Base-by-base conservation (phyloP, 768 basidiomycete genomes). In the Leccinum pellstonianum region DNA sequence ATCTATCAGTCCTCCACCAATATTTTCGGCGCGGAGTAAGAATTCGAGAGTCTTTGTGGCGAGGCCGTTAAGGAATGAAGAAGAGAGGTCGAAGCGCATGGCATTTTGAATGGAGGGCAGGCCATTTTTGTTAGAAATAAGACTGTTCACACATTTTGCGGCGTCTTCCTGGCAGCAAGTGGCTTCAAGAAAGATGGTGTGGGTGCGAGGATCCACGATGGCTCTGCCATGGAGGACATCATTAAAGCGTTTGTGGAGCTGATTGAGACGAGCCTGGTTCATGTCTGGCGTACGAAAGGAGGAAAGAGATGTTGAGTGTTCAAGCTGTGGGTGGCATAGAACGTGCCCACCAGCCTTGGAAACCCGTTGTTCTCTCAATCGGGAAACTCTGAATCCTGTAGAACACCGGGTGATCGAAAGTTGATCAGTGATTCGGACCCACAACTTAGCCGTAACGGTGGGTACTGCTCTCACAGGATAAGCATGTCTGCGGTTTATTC, bases 1-100 rank as follows among this genome's bases (percentile, higher is more conserved):
- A n/a, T 75, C 64, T 1, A 86, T 61, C 37, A 78, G 75, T 4
- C 71, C 62, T 2, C 86, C 86, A 8, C 75, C 77, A 55, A 85
- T 72, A 49, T 66, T 62, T 46, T 67, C 67, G 3, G 84, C 66
- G 3, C 67, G 74, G 31, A 76, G 70, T 3, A 86, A 57, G 58
- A 78, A 82, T 1, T 64, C 57, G 12, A 83, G 70, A 11, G 84
- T 62, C 0, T 41, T 58, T 0, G 77, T 58, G 5, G 76, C 79
- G 4, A 63, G 68, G 2, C 75, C 79, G 50, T 86, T 83, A 59
- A 85, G 58, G 63, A 82, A 83, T 0, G 48, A n/a, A 1, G 53
- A 2, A 1, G 77, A 73, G 5, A 79, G 60, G 35, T 83, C 77
- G 51, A 69, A 72, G 6, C 77, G 74, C 70, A 86, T 77, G 2